Evolutionary conservation across 73 alveolate genomes (phyloP).

Genomic region (Strombidium stylifer): DNA sequence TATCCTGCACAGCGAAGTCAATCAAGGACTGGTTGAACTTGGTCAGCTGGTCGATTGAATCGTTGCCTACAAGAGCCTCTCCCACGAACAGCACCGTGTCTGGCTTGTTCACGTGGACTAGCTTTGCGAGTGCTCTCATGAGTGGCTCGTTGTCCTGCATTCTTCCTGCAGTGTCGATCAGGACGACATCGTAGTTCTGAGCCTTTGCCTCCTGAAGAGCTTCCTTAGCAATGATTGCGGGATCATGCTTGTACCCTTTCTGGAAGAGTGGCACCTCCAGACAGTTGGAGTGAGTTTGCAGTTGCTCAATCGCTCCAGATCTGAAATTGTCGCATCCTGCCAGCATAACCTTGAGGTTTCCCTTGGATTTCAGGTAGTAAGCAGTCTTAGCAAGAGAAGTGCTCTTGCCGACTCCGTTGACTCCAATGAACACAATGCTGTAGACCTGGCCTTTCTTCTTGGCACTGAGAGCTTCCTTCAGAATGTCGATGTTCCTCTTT

Average conservation of each 20-base stretch:
- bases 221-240: constrained; percentile 93
- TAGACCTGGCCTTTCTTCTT: constrained; percentile 90
- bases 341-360: constrained; percentile 86
- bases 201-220: constrained; percentile 89
- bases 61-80: constrained; percentile 99
- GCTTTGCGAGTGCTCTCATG: constrained; percentile 97
- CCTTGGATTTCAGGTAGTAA: constrained; percentile 85
- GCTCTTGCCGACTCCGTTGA: constrained; percentile 99
- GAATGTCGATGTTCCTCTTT: constrained; percentile 87
- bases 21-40: constrained; percentile 94
- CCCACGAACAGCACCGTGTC: constrained; percentile 98
- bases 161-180: constrained; percentile 99
- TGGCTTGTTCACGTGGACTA: constrained; percentile 97
- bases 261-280: constrained; percentile 96
- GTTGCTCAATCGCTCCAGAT: constrained; percentile 99
- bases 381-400: constrained; percentile 99
- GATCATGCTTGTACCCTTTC: constrained; percentile 98
- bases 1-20: constrained; percentile 83
- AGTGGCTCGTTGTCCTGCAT: constrained; percentile 99
- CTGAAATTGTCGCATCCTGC: constrained; percentile 99
- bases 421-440: constrained; percentile 95
- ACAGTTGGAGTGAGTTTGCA: constrained; percentile 95
- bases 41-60: constrained; percentile 97
- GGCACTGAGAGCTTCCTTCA: constrained; percentile 93
- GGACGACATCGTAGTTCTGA: constrained; percentile 96